Percentiles rank a stretch among this genome's conserved stretches.
phyloP scores from a whole-genome alignment of 495 filamentous ascomycete genomes.

The Stereocaulon alpinum region DNA sequence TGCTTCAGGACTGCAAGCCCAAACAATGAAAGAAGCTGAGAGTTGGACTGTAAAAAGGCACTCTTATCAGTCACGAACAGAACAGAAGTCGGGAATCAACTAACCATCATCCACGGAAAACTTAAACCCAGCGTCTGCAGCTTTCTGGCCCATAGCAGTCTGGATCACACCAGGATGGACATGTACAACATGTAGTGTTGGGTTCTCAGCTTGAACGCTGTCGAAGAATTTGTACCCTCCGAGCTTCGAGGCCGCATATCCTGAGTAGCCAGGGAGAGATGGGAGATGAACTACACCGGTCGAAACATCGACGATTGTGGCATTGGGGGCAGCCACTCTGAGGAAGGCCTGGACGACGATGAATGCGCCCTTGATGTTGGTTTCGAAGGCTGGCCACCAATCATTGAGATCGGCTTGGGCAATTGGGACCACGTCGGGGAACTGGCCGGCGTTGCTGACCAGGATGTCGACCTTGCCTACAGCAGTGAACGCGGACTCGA shows the following conservation, averaged over 20 bases:
- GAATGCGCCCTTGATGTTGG: conserved; percentile 30
- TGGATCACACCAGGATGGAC: conserved; percentile 32
- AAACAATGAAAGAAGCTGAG: conserved; percentile 32
- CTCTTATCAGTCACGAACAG: not conserved
- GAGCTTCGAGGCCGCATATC: conserved; percentile 33
- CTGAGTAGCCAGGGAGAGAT: conserved; percentile 24
- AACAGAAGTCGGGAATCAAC: not conserved
- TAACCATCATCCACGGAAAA: conserved; percentile 12
- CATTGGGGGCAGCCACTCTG: conserved; percentile 17
- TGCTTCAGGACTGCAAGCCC: conserved; percentile 40
- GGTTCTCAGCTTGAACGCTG: conserved; percentile 33
- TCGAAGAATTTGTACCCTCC: conserved; percentile 32
- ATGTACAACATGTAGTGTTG: conserved; percentile 29
- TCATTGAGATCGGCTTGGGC: conserved; percentile 20
- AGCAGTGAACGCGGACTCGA: conserved; percentile 14
- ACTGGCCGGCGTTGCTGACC: conserved; percentile 28
- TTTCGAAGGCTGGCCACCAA: conserved; percentile 27
- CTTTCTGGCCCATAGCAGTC: conserved; percentile 25
- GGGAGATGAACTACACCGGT: conserved; percentile 26
- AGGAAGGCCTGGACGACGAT: conserved; percentile 27
- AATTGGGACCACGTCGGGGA: conserved; percentile 19
- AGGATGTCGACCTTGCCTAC: conserved; percentile 28
- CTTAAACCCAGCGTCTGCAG: not conserved
- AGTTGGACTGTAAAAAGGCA: conserved; percentile 14
- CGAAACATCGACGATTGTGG: conserved; percentile 27